Evolutionary conservation across 331 rosid species (phyloP), one percentile per base, ranked within the genome.

Genomic region (Malus hybrid): DNA sequence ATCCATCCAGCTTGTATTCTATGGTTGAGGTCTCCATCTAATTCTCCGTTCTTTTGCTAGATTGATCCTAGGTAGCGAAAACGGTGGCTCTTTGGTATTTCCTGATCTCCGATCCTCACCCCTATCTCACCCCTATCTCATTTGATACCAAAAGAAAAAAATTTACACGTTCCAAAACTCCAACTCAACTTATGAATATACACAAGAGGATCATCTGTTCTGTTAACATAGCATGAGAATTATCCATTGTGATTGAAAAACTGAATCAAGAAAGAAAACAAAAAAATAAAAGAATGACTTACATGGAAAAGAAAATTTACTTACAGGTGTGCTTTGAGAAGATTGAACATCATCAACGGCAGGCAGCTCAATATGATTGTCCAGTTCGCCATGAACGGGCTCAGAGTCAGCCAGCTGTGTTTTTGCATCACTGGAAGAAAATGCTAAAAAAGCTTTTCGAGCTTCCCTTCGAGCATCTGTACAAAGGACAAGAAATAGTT

Each of bases 401-500:
- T 82, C 90, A 33, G 87, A 81, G 68, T 84, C 85, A 10, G 88
- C 69, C 65, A 66, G 68, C 62, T 84, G 76, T 24, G 76, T 73
- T 70, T 85, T 85, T 6, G 71, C 79, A 74, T 85, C 93, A 76
- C 82, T 94, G 10, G 88, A 80, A 74, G 97, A 86, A 84, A 95
- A 85, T 80, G 97, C 97, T 80, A 95, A 70, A 76, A 95, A 89
- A 76, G 99, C 99, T 87, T 86, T 90, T 28, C 97, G 89, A 12
- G 93, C 99, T 82, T 90, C 96, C 83, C 99, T 85, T 66, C 89
- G 87, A 55, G 97, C 92, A 85, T 92, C 99, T 92, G 85, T 76
- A 54, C 13, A 57, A 82, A 56, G 54, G 31, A 79, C 67, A 67
- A 29, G 71, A 33, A 42, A 33, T 46, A 31, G 69, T 65, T 65